Evolutionary conservation across 495 filamentous ascomycete genomes (phyloP), one percentile per base, ranked within the genome.

Genomic region (Trichoderma asperelloides): DNA sequence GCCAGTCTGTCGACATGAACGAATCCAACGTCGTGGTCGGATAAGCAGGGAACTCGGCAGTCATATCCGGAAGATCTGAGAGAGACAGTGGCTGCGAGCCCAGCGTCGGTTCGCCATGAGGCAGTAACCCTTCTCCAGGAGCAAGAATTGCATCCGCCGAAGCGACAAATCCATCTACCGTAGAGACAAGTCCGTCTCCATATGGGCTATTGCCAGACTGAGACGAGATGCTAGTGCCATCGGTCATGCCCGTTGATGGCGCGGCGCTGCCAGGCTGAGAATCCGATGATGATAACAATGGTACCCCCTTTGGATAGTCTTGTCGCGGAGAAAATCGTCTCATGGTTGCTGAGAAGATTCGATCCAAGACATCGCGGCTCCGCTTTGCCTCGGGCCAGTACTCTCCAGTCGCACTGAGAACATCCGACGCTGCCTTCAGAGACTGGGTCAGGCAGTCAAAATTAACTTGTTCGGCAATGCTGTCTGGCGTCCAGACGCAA

Each of bases 331-430:
- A 28, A 25, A 60, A 60, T 2, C 55, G 55, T 18, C 55, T 60
- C 55, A 60, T 60, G 55, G 55, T 60, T 30, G 55, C 55, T 2
- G 55, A 60, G 28, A 60, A 60, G 27, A 60, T 60, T 18, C 55
- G 23, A 25, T 60, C 55, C 55, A 60, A 30, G 55, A 60, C 55
- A 30, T 60, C 55, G 12, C 55, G 55, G 55, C 55, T 60, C 28
- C 55, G 55, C 27, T 60, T 60, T 15, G 55, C 55, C 25, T 60
- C 55, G 27, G 55, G 55, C 55, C 55, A 60, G 27, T 60, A 60
- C 25, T 60, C 55, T 60, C 55, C 55, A 9, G 55, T 60, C 23
- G 55, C 55, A 30, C 55, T 60, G 25, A 60, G 55, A 18, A 60
- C 28, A 60, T 60, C 55, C 25, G 55, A 60, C 27, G 55, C 55